phyloP scores from a whole-genome alignment of 768 basidiomycete species.

The Russula olivacea region DNA sequence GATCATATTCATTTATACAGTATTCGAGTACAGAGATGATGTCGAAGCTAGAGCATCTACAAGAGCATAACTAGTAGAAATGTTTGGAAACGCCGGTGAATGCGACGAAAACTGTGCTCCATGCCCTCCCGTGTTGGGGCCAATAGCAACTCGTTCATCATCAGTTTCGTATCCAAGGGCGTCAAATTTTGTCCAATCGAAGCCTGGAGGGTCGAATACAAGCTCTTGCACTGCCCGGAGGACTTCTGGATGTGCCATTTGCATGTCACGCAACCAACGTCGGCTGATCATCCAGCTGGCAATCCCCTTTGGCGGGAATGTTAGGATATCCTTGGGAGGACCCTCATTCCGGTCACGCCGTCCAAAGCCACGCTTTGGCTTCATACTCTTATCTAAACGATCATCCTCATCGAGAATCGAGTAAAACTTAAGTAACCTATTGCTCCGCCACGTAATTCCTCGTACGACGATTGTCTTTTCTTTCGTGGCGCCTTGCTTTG shows the following conservation, averaged over 20 bases:
- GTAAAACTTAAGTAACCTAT: constrained; percentile 55
- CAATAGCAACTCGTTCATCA: constrained; percentile 29
- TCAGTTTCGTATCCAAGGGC: constrained; percentile 56
- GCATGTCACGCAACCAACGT: constrained; percentile 48
- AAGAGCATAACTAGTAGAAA: constrained; percentile 30
- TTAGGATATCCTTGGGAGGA: constrained; percentile 48
- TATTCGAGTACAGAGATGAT: too few relatives aligned
- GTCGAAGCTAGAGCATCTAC: constrained; percentile 29
- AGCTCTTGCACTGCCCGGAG: constrained; percentile 38
- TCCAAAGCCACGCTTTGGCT: constrained; percentile 54
- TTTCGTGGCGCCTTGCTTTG: constrained; percentile 28
- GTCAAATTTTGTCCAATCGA: constrained; percentile 45
- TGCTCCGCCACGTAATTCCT: constrained; percentile 63
- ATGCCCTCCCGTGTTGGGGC: constrained; percentile 5
- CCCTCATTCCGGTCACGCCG: constrained; percentile 52
- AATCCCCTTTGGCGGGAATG: constrained; percentile 58
- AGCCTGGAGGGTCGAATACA: constrained; percentile 43
- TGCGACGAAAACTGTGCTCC: constrained; percentile 21
- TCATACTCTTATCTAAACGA: constrained; percentile 37
- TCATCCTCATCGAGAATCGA: constrained; percentile 55
- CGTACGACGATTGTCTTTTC: constrained; percentile 46
- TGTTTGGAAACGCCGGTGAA: constrained; percentile 1
- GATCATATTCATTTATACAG: not conserved
- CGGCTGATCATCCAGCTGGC: constrained; percentile 74
- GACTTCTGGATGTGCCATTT: constrained; percentile 44